Base-by-base conservation (phyloP, 2,329 filamentous ascomycete genomes). In the Xylariaceae sp. region DNA sequence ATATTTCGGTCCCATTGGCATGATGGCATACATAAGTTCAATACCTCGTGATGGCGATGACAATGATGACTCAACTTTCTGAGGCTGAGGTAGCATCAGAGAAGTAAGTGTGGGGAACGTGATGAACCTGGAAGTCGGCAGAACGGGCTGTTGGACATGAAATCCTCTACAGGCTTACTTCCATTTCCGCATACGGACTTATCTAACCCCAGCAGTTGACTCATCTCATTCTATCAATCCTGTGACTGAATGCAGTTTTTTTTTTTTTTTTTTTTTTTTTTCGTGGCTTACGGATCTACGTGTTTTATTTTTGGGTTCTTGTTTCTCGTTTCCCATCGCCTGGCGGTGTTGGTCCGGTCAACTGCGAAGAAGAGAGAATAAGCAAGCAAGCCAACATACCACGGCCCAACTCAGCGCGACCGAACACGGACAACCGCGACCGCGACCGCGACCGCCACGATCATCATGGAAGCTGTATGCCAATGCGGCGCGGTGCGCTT, bases 401-500 rank as follows among this genome's bases (percentile, higher is more conserved):
- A 19, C 19, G 19, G 19, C 19, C 19, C 19, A 19, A 19, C 19
- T 19, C 19, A 19, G 19, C 19, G 19, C 19, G 19, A 19, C 19
- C 19, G 19, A 19, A 19, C 19, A 19, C 19, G 19, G 19, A 19
- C 19, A 19, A 19, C 19, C 19, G 19, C 19, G 19, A 19, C 19
- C 19, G 19, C 19, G 19, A 19, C 19, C 19, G 19, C 19, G 19
- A 19, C 19, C 19, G 19, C 19, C 19, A 19, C 19, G 19, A 19
- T 19, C 19, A 63, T 29, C 45, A 85, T 85, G 82, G 76, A 85
- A 53, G 80, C 75, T 31, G 72, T 73, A 50, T 88, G 85, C 66
- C 83, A 87, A 68, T 89, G 86, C 72, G 81, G 83, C 50, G 71
- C 77, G 12, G 76, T 88, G 51, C 65, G 67, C 39, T 88, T 88